Conservation (phyloP, 768 basidiomycete species). For the Artomyces pyxidatus region DNA sequence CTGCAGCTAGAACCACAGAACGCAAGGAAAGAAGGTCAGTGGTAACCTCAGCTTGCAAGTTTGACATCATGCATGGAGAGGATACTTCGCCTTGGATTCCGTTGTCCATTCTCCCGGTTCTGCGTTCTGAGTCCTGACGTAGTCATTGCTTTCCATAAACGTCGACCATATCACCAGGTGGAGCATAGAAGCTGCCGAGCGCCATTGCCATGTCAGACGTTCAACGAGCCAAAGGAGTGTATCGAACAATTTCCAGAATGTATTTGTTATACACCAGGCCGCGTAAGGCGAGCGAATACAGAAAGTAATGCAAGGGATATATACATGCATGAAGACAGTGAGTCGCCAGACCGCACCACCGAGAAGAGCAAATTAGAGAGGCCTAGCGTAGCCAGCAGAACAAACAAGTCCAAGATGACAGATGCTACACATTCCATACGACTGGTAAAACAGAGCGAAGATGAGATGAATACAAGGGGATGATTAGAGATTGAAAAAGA, state of each 20-base stretch:
- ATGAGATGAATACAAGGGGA: conserved; percentile 14
- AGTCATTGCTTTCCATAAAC: no score
- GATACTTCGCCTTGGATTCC: no score
- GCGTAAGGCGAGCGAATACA: conserved; percentile 15
- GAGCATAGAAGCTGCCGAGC: no score
- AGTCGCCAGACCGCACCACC: neutral
- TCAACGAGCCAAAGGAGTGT: no score
- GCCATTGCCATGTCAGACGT: no score
- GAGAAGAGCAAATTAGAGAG: conserved; percentile 11
- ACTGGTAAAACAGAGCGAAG: conserved; percentile 1
- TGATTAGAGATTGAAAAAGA: conserved; percentile 18
- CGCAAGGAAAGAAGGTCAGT: no score
- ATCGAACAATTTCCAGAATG: conserved; percentile 22
- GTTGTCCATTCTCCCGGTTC: no score
- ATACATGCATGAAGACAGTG: neutral
- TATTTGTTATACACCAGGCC: conserved; percentile 19
- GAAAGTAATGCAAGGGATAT: conserved; percentile 10
- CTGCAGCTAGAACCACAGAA: no score
- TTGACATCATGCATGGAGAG: no score
- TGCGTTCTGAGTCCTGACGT: no score
- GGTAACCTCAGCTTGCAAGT: no score
- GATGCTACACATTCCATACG: conserved; percentile 15
- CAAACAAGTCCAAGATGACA: neutral
- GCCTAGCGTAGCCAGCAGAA: conserved; percentile 4
- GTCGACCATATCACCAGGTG: no score